Base-by-base conservation (phyloP, 2,329 filamentous ascomycete species). In the Myriosclerotinia duriaeana region DNA sequence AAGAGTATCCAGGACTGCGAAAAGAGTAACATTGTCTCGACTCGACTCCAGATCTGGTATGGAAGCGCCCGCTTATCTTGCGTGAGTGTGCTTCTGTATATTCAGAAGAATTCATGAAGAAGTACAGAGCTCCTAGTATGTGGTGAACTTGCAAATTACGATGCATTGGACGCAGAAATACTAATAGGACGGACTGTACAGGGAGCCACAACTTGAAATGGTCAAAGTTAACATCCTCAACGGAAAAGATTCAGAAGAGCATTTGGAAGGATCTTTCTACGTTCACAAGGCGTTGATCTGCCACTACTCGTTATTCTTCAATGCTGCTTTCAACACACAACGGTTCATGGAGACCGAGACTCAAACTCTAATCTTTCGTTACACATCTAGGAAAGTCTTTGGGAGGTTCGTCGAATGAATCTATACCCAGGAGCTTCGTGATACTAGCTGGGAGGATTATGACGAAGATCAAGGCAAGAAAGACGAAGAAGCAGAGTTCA, bases 81-180 rank as follows among this genome's bases (percentile, higher is more conserved):
- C 17, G 5, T 36, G 20, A 9, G 22, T n/a, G 15, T 1, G 5
- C 1, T 1, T 3, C 4, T 9, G 1, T 5, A 2, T 0, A 2
- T 8, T 46, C 0, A 9, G 5, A 20, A 7, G 26, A 5, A 15
- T 8, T 59, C 1, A 2, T 8, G 8, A 2, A 3, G 1, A 3
- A 5, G 4, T 59, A 2, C 5, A 22, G 11, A 36, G 26, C 20
- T 48, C 26, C 6, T n/a, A n/a, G 5, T 46, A 15, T 48, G 26
- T 9, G 3, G 11, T 48, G 9, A 22, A 3, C 0, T 8, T 12
- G 9, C 4, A 26, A 50, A 1, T 12, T n/a, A 4, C 9, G n/a
- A 12, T 50, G n/a, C 26, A 2, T 14, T 11, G 26, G 0, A 26
- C n/a, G 22, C n/a, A 5, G n/a, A 7, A 5, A 34, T 34, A 11